Evolutionary conservation across 202 grass and related monocot genomes (phyloP).

Genomic region (Carex arenaria): DNA sequence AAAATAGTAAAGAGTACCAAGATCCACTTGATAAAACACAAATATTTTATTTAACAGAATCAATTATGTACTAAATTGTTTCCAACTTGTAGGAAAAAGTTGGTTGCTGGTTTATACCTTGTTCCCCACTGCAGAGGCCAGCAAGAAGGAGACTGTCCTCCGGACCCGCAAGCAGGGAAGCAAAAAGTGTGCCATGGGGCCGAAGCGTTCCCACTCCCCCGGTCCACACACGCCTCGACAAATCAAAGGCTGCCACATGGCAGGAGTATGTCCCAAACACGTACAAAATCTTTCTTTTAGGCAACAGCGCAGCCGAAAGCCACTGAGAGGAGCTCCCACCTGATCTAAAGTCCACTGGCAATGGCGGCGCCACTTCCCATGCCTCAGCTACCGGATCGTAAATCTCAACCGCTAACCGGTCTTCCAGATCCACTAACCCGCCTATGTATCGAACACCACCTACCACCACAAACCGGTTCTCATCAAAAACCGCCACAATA

Average conservation of each 20-base stretch:
- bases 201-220: constrained; percentile 2
- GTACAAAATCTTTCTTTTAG: constrained; percentile 21
- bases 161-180: constrained; percentile 29
- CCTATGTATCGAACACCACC: constrained; percentile 36
- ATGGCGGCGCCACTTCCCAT: constrained; percentile 33
- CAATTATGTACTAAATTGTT: not conserved
- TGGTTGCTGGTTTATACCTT: constrained; percentile 14
- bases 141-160: constrained; percentile 26
- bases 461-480: constrained; percentile 24
- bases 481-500: constrained; percentile 30
- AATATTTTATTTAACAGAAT: not conserved
- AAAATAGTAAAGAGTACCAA: not conserved
- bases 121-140: constrained; percentile 24
- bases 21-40: not conserved
- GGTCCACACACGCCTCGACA: constrained; percentile 29
- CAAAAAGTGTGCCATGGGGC: constrained; percentile 28
- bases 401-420: constrained; percentile 36
- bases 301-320: constrained; percentile 36
- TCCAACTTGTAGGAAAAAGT: not conserved
- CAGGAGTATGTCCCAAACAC: constrained; percentile 44
- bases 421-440: constrained; percentile 46
- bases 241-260: constrained; percentile 38
- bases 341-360: constrained; percentile 35
- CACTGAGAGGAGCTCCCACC: constrained; percentile 37
- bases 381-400: constrained; percentile 17